phyloP scores from a whole-genome alignment of 139 green algal genomes.

The Penium margaritaceum region DNA sequence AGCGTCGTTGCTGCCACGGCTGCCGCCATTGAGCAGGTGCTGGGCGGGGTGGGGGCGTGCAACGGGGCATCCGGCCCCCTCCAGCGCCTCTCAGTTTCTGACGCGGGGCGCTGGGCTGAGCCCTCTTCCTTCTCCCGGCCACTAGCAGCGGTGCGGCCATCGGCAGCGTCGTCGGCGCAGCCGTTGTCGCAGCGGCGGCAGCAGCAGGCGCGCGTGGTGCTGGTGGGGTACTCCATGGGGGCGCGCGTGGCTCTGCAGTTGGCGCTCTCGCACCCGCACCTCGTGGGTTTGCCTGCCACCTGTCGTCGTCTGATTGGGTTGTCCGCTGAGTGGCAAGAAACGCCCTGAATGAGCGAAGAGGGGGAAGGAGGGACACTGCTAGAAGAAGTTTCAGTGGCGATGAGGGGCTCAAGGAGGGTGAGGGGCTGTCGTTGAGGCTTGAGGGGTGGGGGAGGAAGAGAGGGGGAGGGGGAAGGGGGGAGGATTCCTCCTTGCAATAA shows the following conservation, averaged over 20 bases:
- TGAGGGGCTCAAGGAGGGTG: too few relatives aligned
- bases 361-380: too few relatives aligned
- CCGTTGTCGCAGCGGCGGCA: neutral
- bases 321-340: too few relatives aligned
- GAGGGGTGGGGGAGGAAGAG: too few relatives aligned
- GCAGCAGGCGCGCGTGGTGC: neutral
- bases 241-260: constrained; percentile 44
- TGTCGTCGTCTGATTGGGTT: neutral
- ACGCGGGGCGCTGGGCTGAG: neutral
- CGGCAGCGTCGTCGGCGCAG: neutral
- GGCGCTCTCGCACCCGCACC: constrained; percentile 1
- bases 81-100: neutral
- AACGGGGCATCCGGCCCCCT: neutral
- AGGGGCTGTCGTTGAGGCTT: too few relatives aligned
- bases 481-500: neutral
- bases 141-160: neutral
- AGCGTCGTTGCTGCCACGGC: neutral
- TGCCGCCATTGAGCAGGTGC: neutral
- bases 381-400: neutral
- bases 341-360: too few relatives aligned
- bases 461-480: neutral
- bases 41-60: too few relatives aligned
- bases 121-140: neutral
- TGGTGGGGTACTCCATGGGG: constrained; percentile 51
- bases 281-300: neutral